Evolutionary conservation across 352 stramenopile species (phyloP), one percentile per base, ranked within the genome.

Genomic region (Phytophthora idaei): DNA sequence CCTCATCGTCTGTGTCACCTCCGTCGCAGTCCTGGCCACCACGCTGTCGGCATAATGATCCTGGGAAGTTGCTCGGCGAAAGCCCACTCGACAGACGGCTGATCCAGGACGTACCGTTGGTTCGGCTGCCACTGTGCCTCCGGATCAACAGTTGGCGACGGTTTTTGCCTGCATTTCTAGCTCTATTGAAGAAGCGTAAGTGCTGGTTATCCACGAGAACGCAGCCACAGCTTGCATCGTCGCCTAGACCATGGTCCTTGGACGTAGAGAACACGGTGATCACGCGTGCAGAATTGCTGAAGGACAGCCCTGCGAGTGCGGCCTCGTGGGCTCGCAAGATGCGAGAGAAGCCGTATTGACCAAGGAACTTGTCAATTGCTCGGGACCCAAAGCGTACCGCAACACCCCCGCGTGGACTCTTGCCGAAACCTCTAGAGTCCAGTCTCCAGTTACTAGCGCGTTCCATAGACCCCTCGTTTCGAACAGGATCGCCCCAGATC

Each of bases 261-360:
- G 82, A 91, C 1, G 83, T 92, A 4, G 80, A 90, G 46, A 93
- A 93, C 27, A 93, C 69, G 17, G 85, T 93, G 46, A 92, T 59
- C 53, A 90, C 75, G 2, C 78, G 73, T 12, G 83, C 81, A 7
- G 69, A 67, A 29, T 90, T 90, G 39, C 76, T 71, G 12, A 93
- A 67, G 1, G 47, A 66, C 3, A 93, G 55, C 17, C 97, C 97
- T 59, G 99, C 96, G 57, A 97, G 46, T 17, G 64, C 64, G 15
- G 90, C 78, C 49, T 94, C 87, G 50, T 97, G 89, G 1, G 89
- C 89, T 31, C 89, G 76, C 12, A 97, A 50, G 9, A 97, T 85
- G 29, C 77, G 74, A 45, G 85, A 73, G 9, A 94, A 76, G 2
- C 70, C 53, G 59, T 93, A 84, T 17, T 48, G 54, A 14, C 71